A percentile compares a stretch with the other conserved stretches of the same genome.
Evolutionary conservation across 2,329 filamentous ascomycete genomes (phyloP).

Genomic region (Xylariaceae sp.): DNA sequence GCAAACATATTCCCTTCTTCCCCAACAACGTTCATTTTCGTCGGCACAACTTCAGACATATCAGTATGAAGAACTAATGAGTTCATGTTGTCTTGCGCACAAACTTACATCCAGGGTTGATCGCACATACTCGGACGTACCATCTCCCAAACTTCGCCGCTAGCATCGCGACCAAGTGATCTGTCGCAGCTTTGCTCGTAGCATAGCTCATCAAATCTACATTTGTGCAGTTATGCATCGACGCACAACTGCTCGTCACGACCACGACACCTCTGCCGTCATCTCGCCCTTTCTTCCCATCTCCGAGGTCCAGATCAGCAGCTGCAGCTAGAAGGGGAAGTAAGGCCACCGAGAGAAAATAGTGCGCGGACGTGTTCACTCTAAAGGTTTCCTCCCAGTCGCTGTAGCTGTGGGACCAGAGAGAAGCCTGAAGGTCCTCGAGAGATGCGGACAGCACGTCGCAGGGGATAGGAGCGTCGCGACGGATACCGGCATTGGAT

Average conservation of each 20-base stretch:
- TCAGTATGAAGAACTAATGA: neutral
- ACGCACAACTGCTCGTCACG: slow-evolving; percentile 38
- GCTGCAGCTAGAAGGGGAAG: slow-evolving; percentile 39
- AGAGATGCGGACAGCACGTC: slow-evolving; percentile 39
- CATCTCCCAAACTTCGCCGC: slow-evolving; percentile 40
- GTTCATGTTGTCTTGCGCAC: neutral
- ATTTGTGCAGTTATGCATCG: slow-evolving; percentile 1
- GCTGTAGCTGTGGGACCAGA: slow-evolving; percentile 39
- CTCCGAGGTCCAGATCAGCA: slow-evolving; percentile 19
- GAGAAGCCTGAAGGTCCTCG: slow-evolving; percentile 37
- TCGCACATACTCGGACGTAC: slow-evolving; percentile 29
- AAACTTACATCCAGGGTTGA: slow-evolving; percentile 31
- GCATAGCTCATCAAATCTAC: slow-evolving; percentile 1
- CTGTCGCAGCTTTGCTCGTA: slow-evolving; percentile 1
- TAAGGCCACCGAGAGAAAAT: slow-evolving; percentile 43
- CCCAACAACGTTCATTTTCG: slow-evolving; percentile 30
- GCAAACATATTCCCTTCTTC: slow-evolving; percentile 29
- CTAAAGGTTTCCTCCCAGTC: slow-evolving; percentile 44
- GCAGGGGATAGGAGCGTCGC: slow-evolving; percentile 39
- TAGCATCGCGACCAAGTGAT: slow-evolving; percentile 26
- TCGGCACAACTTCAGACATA: slow-evolving; percentile 26
- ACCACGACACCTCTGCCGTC: slow-evolving; percentile 42
- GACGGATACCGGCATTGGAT: slow-evolving; percentile 45
- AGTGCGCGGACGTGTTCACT: slow-evolving; percentile 46
- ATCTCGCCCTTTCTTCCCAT: slow-evolving; percentile 23